phyloP scores from a whole-genome alignment of 768 basidiomycete genomes.

The Kwoniella newhampshirensis region DNA sequence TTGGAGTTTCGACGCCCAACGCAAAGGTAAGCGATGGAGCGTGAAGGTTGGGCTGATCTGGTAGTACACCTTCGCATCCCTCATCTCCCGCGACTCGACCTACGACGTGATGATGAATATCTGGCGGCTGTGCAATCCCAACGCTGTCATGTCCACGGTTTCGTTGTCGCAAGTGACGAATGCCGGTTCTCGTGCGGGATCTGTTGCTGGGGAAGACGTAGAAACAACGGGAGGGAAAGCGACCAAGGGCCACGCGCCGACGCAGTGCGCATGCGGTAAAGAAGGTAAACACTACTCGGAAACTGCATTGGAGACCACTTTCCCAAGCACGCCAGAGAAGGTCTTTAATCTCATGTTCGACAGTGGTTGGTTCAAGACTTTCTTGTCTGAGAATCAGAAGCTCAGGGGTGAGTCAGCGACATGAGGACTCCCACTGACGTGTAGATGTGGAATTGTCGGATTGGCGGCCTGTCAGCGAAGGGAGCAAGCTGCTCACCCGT shows the following conservation, averaged over 20 bases:
- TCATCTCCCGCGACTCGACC: slow-evolving; percentile 92
- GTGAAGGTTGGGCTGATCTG: not conserved
- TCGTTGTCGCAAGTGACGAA: slow-evolving; percentile 23
- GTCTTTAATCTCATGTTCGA: slow-evolving; percentile 95
- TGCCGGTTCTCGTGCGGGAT: slow-evolving; percentile 24
- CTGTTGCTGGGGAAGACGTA: slow-evolving; percentile 27
- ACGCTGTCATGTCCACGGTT: slow-evolving; percentile 52
- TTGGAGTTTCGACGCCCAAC: slow-evolving; percentile 78
- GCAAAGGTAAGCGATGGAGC: slow-evolving; percentile 47
- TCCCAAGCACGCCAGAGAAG: slow-evolving; percentile 90
- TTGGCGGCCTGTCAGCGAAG: slow-evolving; percentile 71
- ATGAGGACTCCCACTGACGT: not conserved
- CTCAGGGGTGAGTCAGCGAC: slow-evolving; percentile 65
- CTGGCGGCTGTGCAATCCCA: slow-evolving; percentile 86
- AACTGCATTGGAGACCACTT: slow-evolving; percentile 69
- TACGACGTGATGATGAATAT: slow-evolving; percentile 95
- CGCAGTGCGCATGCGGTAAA: slow-evolving; percentile 68
- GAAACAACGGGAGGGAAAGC: slow-evolving; percentile 39
- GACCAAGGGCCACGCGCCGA: slow-evolving; percentile 57
- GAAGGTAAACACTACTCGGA: slow-evolving; percentile 70
- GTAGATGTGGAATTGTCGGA: slow-evolving; percentile 95
- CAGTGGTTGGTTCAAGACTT: slow-evolving; percentile 92
- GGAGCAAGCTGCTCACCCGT: slow-evolving; percentile 69
- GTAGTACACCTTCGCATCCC: slow-evolving; percentile 93
- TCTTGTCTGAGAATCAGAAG: slow-evolving; percentile 85